A percentile compares a stretch with the other conserved stretches of the same genome.
These are phyloP conservation scores for Ceratocystis eucalypticola DNA, from an alignment of 2,329 filamentous ascomycete genomes.

Conservation along the genomic window DNA sequence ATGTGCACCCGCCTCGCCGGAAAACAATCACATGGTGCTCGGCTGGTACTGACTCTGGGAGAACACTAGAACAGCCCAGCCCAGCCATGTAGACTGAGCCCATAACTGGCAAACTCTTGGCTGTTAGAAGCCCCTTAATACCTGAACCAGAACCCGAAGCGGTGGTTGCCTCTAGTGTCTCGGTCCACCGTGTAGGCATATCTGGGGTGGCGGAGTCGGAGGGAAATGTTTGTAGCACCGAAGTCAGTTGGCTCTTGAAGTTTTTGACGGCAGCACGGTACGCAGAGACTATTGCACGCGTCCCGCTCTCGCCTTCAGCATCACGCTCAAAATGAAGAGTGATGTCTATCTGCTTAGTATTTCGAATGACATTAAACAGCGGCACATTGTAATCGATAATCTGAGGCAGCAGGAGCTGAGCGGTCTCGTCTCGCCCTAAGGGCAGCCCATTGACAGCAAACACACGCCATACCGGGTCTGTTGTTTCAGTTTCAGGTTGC, in stretches of 20 bases:
- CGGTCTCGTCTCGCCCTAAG: constrained; percentile 74
- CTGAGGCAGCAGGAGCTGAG: constrained; percentile 65
- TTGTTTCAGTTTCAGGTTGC: constrained; percentile 33
- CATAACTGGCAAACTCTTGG: constrained; percentile 28
- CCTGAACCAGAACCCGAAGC: constrained; percentile 41
- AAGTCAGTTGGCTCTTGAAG: constrained; percentile 19
- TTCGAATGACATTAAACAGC: constrained; percentile 66
- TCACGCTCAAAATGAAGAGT: constrained; percentile 37
- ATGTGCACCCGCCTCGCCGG: constrained; percentile 69
- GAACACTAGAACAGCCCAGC: constrained; percentile 48
- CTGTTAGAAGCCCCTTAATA: constrained; percentile 44
- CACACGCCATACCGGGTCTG: constrained; percentile 45
- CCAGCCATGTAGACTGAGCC: constrained; percentile 54
- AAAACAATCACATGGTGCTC: constrained; percentile 68
- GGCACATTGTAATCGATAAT: constrained; percentile 67
- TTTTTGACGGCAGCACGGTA: constrained; percentile 21
- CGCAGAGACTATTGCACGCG: constrained; percentile 18
- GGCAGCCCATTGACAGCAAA: constrained; percentile 68
- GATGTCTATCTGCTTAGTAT: constrained; percentile 59
- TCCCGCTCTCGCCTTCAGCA: constrained; percentile 14
- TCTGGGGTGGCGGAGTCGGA: constrained; percentile 9
- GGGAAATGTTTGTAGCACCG: constrained; percentile 18
- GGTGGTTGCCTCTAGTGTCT: constrained; percentile 12
- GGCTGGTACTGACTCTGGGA: constrained; percentile 38
- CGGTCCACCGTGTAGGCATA: constrained; percentile 10